Percentiles rank a stretch among this genome's conserved stretches.
Evolutionary conservation across 495 filamentous ascomycete species (phyloP).

Genomic region (Thermothielavioides terrestris): DNA sequence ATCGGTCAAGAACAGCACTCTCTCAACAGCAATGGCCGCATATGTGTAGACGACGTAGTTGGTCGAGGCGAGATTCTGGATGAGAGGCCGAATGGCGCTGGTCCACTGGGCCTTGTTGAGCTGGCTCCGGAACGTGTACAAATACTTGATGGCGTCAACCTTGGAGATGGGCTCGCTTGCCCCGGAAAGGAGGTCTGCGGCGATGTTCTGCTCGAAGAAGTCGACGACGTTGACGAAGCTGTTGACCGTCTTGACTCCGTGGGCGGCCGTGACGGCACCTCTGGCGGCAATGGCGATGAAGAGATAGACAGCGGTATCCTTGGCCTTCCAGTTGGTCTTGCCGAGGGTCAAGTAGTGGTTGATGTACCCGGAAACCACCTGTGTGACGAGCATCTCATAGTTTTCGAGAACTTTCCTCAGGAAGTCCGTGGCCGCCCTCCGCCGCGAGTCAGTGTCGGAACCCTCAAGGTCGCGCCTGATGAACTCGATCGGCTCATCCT

Average conservation of each 20-base stretch:
- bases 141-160: conserved; percentile 94
- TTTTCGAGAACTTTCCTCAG: conserved; percentile 75
- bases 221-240: conserved; percentile 72
- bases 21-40: conserved; percentile 87
- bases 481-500: conserved; percentile 98
- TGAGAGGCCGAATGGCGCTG: conserved; percentile 76
- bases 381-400: conserved; percentile 76
- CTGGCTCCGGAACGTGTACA: conserved; percentile 91
- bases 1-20: conserved; percentile 73
- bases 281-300: conserved; percentile 92
- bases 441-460: conserved; percentile 85
- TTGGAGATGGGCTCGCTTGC: conserved; percentile 75
- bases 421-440: conserved; percentile 90
- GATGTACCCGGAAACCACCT: conserved; percentile 72
- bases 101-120: conserved; percentile 78
- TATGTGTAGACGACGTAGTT: conserved; percentile 98
- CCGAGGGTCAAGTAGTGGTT: conserved; percentile 66
- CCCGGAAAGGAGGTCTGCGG: conserved; percentile 64
- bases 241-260: conserved; percentile 87
- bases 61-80: conserved; percentile 74
- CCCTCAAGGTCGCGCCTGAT: conserved; percentile 93
- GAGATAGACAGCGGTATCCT: conserved; percentile 93
- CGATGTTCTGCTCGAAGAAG: conserved; percentile 87
- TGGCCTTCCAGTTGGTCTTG: conserved; percentile 80
- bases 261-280: conserved; percentile 70